phyloP scores from a whole-genome alignment of 345 rosid genomes.

The Euphorbia lathyris region DNA sequence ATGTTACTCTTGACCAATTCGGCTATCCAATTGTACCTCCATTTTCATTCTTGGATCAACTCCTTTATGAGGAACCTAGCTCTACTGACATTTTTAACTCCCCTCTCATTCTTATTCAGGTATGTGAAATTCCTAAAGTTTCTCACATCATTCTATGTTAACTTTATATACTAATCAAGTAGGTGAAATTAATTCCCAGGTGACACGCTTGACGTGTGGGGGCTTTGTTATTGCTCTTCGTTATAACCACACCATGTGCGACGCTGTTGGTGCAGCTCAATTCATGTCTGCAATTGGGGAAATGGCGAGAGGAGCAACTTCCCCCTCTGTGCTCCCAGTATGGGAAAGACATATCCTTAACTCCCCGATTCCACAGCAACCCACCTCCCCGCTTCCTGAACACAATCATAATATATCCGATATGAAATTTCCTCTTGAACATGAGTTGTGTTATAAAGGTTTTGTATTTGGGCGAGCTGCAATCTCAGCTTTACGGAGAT shows the following conservation, averaged over 20 bases:
- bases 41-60: too few relatives aligned
- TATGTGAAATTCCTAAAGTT: too few relatives aligned
- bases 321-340: conserved; percentile 7
- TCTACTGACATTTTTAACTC: too few relatives aligned
- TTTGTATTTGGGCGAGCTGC: conserved; percentile 16
- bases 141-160: neutral
- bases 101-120: too few relatives aligned
- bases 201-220: conserved; percentile 19
- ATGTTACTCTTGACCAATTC: too few relatives aligned
- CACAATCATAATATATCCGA: neutral
- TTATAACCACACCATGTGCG: conserved; percentile 16
- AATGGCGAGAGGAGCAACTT: conserved; percentile 8
- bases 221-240: conserved; percentile 18
- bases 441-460: conserved; percentile 10
- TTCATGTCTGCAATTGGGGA: too few relatives aligned
- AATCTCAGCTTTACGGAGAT: conserved; percentile 8
- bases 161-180: too few relatives aligned
- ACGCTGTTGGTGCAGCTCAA: conserved; percentile 7
- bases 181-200: neutral
- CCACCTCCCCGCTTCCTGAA: conserved; percentile 6
- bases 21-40: too few relatives aligned
- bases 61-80: too few relatives aligned
- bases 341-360: conserved; percentile 19
- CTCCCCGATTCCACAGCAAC: neutral
- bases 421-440: neutral